Evolutionary conservation across 768 basidiomycete genomes (phyloP), one percentile per base, ranked within the genome.

Genomic region (Psilocybe azurescens): DNA sequence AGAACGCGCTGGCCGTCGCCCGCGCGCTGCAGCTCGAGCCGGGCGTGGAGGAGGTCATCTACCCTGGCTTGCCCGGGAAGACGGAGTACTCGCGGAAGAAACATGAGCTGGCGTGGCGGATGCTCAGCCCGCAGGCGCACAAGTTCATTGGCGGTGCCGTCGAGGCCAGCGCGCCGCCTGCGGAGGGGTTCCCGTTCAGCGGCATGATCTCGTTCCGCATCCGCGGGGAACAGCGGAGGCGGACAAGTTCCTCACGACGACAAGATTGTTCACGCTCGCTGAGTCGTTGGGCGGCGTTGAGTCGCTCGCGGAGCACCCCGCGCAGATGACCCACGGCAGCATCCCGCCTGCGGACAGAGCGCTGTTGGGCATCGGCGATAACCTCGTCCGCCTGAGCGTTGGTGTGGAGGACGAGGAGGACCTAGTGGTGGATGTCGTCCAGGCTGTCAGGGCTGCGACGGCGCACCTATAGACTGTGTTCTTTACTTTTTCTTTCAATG

Each of bases 261-360:
- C 87, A 3, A 74, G 84, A 29, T 71, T 96, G 36, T 95, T 95
- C 70, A 83, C 88, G 28, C 80, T 98, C 11, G 96, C 95, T 0
- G 95, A 96, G 82, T 89, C 86, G 28, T 76, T 98, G 4, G 97
- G 97, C 1, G 97, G 95, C 0, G 93, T 97, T 5, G 97, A 99
- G 82, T 90, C 88, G 73, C 76, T 98, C 36, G 91, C 92, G 0
- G 95, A 98, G 74, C 82, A 91, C 49, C 96, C 95, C 0, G 87
- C 89, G 48, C 79, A 81, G 75, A 97, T 97, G 95, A 97, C 94
- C 7, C 96, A 97, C 73, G 89, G 86, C 1, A 85, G 85, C 53
- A 86, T 94, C 52, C 89, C 93, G 0, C 81, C 83, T 28, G 86
- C 74, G 1, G 90, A 93, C 74, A 79, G 94, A 10, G 84, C 79